Percentiles rank a stretch among this genome's conserved stretches.
Conservation (phyloP, 345 rosid species). For the Pelargonium nanum region DNA sequence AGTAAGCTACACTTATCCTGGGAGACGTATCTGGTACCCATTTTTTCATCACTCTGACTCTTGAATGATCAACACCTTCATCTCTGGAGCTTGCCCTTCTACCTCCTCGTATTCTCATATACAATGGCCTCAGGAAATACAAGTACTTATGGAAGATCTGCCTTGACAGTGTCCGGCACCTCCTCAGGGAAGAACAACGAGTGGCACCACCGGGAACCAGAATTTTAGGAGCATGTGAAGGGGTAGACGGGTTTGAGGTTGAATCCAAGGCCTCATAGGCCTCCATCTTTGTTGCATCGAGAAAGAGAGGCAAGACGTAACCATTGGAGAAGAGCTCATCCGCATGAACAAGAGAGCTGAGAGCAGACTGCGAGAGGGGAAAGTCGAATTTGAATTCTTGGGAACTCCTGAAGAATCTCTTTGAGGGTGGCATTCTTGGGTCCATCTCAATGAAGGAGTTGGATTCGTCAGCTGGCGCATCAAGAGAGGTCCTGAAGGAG, state of each 20-base stretch:
- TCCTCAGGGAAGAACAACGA: constrained; percentile 23
- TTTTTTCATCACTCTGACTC: constrained; percentile 24
- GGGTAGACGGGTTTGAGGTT: constrained; percentile 10
- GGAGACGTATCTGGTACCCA: constrained; percentile 50
- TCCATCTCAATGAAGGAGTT: constrained; percentile 92
- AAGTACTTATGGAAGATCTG: constrained; percentile 50
- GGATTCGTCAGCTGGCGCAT: constrained; percentile 51
- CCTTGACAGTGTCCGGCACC: constrained; percentile 43
- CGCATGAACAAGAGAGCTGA: constrained; percentile 49
- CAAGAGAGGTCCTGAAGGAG: constrained; percentile 40
- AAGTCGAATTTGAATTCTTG: constrained; percentile 74
- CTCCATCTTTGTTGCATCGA: constrained; percentile 30
- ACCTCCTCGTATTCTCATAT: constrained; percentile 35
- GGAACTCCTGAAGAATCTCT: constrained; percentile 56
- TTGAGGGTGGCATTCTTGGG: constrained; percentile 83
- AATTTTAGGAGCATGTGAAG: constrained; percentile 18
- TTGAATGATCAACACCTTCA: constrained; percentile 22
- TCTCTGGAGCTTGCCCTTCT: constrained; percentile 26
- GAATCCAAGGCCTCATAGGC: constrained; percentile 20
- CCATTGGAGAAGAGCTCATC: constrained; percentile 87
- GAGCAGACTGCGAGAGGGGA: constrained; percentile 41
- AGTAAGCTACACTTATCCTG: constrained; percentile 47
- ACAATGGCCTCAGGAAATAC: constrained; percentile 59
- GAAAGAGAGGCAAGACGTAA: constrained; percentile 48
- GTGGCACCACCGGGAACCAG: constrained; percentile 14